phyloP scores from a whole-genome alignment of 163 green algal species.

The Volvox carteri region DNA sequence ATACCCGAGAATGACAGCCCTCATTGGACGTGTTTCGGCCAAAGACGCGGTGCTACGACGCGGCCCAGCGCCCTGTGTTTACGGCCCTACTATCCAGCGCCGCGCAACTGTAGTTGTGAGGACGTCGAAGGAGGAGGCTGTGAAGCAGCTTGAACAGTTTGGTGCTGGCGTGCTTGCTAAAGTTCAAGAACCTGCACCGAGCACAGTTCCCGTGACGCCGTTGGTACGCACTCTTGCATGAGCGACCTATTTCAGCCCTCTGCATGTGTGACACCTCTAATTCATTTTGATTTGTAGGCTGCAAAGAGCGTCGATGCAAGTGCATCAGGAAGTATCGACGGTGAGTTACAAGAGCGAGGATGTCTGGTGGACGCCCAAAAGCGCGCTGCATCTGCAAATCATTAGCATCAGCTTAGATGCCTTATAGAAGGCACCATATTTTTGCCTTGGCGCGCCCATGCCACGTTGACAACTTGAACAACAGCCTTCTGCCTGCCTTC shows the following conservation, averaged over 20 bases:
- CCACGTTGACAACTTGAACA: no score
- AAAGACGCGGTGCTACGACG: neutral
- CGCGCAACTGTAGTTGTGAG: neutral
- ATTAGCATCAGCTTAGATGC: no score
- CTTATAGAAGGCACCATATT: no score
- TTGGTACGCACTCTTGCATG: neutral
- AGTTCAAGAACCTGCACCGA: neutral
- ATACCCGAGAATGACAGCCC: neutral
- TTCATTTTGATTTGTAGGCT: neutral
- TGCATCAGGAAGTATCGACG: slow-evolving; percentile 22
- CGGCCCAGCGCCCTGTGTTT: neutral
- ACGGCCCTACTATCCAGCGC: neutral
- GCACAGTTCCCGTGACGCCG: slow-evolving; percentile 17
- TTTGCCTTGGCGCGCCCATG: no score
- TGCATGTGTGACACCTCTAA: neutral
- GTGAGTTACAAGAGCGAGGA: neutral
- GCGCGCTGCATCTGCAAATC: no score
- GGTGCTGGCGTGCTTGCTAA: neutral
- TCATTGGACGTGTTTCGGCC: neutral
- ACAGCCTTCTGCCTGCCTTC: neutral
- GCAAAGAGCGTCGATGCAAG: slow-evolving; percentile 7
- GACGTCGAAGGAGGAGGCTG: slow-evolving; percentile 12
- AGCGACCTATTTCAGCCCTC: neutral
- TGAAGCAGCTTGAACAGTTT: slow-evolving; percentile 40
- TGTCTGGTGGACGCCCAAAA: neutral